Base-by-base conservation (phyloP, 2,329 filamentous ascomycete genomes). In the Sarocladium kiliense region DNA sequence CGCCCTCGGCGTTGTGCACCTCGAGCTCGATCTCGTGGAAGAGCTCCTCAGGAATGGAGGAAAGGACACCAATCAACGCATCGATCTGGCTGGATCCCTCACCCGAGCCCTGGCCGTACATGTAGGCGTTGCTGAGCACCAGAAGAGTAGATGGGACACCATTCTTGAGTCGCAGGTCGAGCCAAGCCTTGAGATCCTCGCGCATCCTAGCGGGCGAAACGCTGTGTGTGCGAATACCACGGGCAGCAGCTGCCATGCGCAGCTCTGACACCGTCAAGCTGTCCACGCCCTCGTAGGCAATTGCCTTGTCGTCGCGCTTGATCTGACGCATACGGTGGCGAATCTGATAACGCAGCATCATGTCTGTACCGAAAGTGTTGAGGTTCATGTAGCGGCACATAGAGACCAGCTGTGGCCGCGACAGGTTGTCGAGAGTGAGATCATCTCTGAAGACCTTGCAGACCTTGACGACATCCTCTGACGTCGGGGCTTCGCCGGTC, bases 11-110 rank as follows among this genome's bases (percentile, higher is more conserved):
- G 58, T 87, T 96, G 79, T 97, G 91, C 10, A 99, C 91, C 76
- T 99, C 94, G 30, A 99, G 87, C 74, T 97, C 94, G 60, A 99
- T 97, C 77, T 99, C 94, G 79, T 99, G 94, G 89, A 95, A 99
- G 39, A 99, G 81, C 72, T 99, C 94, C 73, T 99, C 94, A 2
- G 94, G 94, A 59, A 99, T 97, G 58, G 89, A 92, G 39, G 90
- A 95, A 39, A 99, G 78, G 4, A 99, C 94, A 55, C 91, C 89
- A 58, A 92, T 90, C 50, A 99, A 82, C 1, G 94, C 91, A 62
- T 97, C 92, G 57, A 99, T 91, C 75, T 97, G 93, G 58, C 84
- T 89, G 30, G 88, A 85, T 65, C 94, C 89, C 65, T 96, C 91
- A 50, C 93, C 89, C 18, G 92, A 91, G 58, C 88, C 86, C 65